Evolutionary conservation across 805 yeast genomes (phyloP).

Genomic region (Ogataea nitratoaversa): DNA sequence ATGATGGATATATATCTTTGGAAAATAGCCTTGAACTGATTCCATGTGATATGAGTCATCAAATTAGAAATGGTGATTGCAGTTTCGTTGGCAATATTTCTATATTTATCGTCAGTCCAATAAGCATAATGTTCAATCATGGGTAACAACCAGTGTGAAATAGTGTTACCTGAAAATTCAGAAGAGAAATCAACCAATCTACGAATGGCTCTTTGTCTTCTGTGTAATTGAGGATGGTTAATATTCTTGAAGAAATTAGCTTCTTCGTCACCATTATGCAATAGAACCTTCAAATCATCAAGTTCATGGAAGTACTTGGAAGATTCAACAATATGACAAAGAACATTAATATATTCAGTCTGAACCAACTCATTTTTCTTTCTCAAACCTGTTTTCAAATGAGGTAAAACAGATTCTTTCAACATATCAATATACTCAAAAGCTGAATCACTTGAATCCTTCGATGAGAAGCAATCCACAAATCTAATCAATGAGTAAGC

Average conservation of each 20-base stretch:
- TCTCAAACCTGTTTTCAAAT: conserved; percentile 63
- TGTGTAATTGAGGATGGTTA: conserved; percentile 76
- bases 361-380: conserved; percentile 57
- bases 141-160: conserved; percentile 81
- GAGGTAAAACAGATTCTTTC: conserved; percentile 57
- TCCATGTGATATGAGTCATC: conserved; percentile 61
- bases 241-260: conserved; percentile 61
- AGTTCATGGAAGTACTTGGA: conserved; percentile 44
- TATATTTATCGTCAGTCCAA: conserved; percentile 51
- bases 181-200: conserved; percentile 49
- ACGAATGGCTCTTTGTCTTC: conserved; percentile 81
- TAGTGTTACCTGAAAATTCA: conserved; percentile 47
- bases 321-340: conserved; percentile 57
- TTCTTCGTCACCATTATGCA: conserved; percentile 70
- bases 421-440: conserved; percentile 36
- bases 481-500: conserved; percentile 58
- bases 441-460: conserved; percentile 26
- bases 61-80: conserved; percentile 57
- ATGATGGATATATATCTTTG: conserved; percentile 52
- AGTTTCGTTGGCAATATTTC: conserved; percentile 64
- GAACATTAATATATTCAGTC: conserved; percentile 62
- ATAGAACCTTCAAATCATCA: conserved; percentile 60
- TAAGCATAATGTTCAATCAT: conserved; percentile 76
- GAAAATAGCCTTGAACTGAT: conserved; percentile 72
- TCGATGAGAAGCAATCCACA: conserved; percentile 49